These are phyloP conservation scores for Laburnicola sp. DNA, from an alignment of 2,329 filamentous ascomycete genomes.

Conservation along the genomic window DNA sequence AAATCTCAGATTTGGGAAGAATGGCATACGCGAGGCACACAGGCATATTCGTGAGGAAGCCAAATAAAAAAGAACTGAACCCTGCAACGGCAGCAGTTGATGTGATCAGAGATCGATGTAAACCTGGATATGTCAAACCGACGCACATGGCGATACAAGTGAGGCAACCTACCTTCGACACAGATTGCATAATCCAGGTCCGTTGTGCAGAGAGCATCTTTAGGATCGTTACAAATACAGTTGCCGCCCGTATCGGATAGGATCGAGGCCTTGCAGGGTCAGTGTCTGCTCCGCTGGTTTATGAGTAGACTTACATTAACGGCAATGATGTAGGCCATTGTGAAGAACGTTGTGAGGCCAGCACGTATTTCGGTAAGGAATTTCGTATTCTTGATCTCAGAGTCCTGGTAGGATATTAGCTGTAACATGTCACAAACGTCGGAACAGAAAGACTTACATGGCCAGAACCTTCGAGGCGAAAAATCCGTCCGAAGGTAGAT, in stretches of 20 bases:
- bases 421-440: constrained; percentile 1
- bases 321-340: constrained; percentile 49
- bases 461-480: constrained; percentile 79
- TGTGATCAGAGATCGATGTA: constrained; percentile 79
- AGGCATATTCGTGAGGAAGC: constrained; percentile 74
- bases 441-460: constrained; percentile 62
- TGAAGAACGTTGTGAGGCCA: constrained; percentile 70
- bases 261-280: constrained; percentile 37
- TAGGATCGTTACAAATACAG: constrained; percentile 63
- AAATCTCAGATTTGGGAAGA: background rate
- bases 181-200: constrained; percentile 67
- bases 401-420: constrained; percentile 54
- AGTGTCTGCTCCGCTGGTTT: constrained; percentile 2
- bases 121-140: constrained; percentile 34
- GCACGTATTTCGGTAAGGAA: constrained; percentile 85
- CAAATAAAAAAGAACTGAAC: constrained; percentile 77
- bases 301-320: constrained; percentile 28
- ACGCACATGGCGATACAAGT: background rate
- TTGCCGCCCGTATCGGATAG: constrained; percentile 69
- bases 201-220: constrained; percentile 56
- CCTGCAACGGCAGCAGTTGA: constrained; percentile 82
- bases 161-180: constrained; percentile 35
- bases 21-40: constrained; percentile 39
- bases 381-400: constrained; percentile 71
- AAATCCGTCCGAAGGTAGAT: constrained; percentile 52